Evolutionary conservation across 345 rosid species (phyloP).

Genomic region (Eucalyptus tenuipes): DNA sequence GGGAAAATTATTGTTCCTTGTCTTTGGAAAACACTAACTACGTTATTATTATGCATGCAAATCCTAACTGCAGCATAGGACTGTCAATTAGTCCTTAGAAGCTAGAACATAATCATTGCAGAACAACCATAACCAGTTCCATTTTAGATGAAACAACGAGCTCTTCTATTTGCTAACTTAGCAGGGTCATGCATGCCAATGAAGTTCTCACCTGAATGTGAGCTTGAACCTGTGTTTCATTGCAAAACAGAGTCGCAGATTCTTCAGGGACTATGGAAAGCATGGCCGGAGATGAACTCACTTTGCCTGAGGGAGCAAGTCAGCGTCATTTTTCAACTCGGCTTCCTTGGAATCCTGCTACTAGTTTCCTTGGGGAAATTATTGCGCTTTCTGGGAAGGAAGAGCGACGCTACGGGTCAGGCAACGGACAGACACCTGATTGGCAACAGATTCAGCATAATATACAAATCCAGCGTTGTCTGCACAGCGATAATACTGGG

Average conservation of each 20-base stretch:
- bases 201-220: background rate
- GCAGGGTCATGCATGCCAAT: background rate
- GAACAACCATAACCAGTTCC: background rate
- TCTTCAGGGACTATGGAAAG: background rate
- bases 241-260: constrained; percentile 16
- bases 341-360: constrained; percentile 34
- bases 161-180: background rate
- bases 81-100: background rate
- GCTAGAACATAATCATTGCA: background rate
- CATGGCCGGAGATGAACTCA: constrained; percentile 25
- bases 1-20: background rate
- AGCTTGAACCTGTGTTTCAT: background rate
- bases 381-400: constrained; percentile 8
- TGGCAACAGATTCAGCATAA: constrained; percentile 24
- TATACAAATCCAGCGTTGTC: constrained; percentile 20
- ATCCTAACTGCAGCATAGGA: background rate
- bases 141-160: background rate
- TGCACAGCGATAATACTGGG: constrained; percentile 32
- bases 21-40: background rate
- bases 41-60: background rate
- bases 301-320: constrained; percentile 49
- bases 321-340: constrained; percentile 31
- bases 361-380: constrained; percentile 8
- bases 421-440: constrained; percentile 8
- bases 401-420: constrained; percentile 10